These are phyloP conservation scores for Holtermannia corniformis DNA, from an alignment of 768 basidiomycete genomes.

Conservation along the genomic window DNA sequence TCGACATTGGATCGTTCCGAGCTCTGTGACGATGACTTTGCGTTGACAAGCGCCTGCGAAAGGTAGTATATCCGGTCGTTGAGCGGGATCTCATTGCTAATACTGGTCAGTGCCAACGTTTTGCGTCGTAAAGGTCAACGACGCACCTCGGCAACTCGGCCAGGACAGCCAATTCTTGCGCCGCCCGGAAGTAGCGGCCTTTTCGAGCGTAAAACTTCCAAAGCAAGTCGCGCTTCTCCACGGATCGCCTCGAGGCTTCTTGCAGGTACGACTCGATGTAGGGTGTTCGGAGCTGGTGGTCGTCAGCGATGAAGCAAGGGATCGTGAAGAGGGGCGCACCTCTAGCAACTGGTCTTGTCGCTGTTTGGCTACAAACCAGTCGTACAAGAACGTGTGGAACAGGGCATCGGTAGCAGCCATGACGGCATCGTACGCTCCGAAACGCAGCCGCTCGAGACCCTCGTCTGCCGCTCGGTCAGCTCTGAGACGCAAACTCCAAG, in stretches of 20 bases:
- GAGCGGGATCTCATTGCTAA: slow-evolving; percentile 44
- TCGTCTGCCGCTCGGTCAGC: slow-evolving; percentile 37
- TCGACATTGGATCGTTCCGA: slow-evolving; percentile 83
- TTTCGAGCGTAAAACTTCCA: slow-evolving; percentile 98
- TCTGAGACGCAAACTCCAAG: neutral
- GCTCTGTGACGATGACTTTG: slow-evolving; percentile 77
- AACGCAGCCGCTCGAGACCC: slow-evolving; percentile 63
- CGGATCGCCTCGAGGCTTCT: slow-evolving; percentile 32
- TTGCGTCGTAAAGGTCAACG: neutral
- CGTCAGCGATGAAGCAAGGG: slow-evolving; percentile 1
- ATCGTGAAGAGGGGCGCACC: slow-evolving; percentile 49
- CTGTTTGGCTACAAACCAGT: slow-evolving; percentile 75
- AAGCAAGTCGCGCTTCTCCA: slow-evolving; percentile 51
- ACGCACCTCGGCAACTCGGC: slow-evolving; percentile 62
- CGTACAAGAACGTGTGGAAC: slow-evolving; percentile 89
- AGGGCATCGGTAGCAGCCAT: slow-evolving; percentile 78
- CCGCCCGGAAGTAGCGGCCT: slow-evolving; percentile 75
- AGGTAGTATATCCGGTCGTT: slow-evolving; percentile 78
- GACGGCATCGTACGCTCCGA: slow-evolving; percentile 76
- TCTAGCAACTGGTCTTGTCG: slow-evolving; percentile 82
- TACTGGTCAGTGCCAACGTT: neutral
- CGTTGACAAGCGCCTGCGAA: slow-evolving; percentile 87
- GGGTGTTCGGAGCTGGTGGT: slow-evolving; percentile 62
- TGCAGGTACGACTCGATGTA: slow-evolving; percentile 82
- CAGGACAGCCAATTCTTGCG: slow-evolving; percentile 68